Conservation (phyloP, 441 rosid species). For the Gossypium aridum region DNA sequence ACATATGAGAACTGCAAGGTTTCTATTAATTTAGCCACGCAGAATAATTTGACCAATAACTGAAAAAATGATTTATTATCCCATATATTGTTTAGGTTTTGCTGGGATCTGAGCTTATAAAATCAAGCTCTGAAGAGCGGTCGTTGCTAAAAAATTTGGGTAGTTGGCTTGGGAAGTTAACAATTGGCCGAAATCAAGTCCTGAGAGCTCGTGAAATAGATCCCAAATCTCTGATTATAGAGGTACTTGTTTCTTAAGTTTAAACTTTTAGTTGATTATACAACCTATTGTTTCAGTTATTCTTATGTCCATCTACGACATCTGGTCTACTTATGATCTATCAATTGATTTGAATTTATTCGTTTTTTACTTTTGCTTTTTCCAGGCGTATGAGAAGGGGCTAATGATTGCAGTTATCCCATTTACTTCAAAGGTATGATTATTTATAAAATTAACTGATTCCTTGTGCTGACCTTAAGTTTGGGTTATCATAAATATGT, state of each 20-base stretch:
- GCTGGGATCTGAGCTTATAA: constrained; percentile 94
- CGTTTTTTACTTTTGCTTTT: background rate
- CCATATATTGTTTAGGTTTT: constrained; percentile 58
- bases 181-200: constrained; percentile 94
- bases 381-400: constrained; percentile 98
- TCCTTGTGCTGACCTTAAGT: constrained; percentile 12
- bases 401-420: constrained; percentile 99
- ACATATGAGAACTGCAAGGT: constrained; percentile 99
- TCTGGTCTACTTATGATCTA: constrained; percentile 7
- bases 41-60: background rate
- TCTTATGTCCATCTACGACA: background rate
- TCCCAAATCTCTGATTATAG: constrained; percentile 94
- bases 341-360: background rate
- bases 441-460: constrained; percentile 1
- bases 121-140: constrained; percentile 96
- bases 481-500: constrained; percentile 8
- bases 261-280: background rate
- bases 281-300: background rate
- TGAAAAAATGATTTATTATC: constrained; percentile 2
- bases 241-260: constrained; percentile 41
- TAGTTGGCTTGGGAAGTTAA: constrained; percentile 99
- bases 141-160: constrained; percentile 95
- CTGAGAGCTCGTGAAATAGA: constrained; percentile 93
- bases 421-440: constrained; percentile 88
- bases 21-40: background rate